Evolutionary conservation across 805 yeast genomes (phyloP), one percentile per base, ranked within the genome.

Genomic region (Saccharomycopsis synnaedendra): DNA sequence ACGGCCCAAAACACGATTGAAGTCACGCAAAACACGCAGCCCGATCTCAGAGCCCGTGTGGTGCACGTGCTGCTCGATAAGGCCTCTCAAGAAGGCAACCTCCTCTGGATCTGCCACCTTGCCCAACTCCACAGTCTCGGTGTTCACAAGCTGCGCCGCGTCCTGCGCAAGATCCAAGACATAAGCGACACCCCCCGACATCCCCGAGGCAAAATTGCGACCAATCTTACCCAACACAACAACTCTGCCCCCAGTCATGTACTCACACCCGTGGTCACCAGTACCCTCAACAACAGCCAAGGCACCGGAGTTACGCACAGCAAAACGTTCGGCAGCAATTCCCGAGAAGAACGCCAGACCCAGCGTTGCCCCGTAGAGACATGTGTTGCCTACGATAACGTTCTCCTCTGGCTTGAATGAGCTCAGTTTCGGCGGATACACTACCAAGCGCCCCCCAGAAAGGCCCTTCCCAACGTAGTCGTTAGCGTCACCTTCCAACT

Each of bases 181-280:
- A 62, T 90, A 90, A 10, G 96, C 95, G 65, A 93, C 90, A 78
- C 98, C 98, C 68, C 98, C 98, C 58, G 97, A 89, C 84, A 93
- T 93, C 72, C 98, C 98, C 48, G 98, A 96, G 52, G 74, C 73
- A 53, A 85, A 85, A 72, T 88, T 82, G 54, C 97, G 79, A 50
- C 96, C 97, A 58, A 96, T 85, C 51, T 80, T 69, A 42, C 97
- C 96, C 57, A 90, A 75, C 43, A 90, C 88, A 61, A 90, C 87
- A 53, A 93, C 96, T 59, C 97, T 80, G 64, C 98, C 98, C 65
- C 98, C 97, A 57, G 97, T 89, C 98, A 90, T 90, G 70, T 90
- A 90, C 69, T 90, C 98, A 70, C 97, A 90, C 45, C 98, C 98
- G 65, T 90, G 97, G 65, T 90, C 96, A 71, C 98, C 98, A 55